Evolutionary conservation across 2,329 filamentous ascomycete genomes (phyloP), one percentile per base, ranked within the genome.

Genomic region (Colletotrichum lini): DNA sequence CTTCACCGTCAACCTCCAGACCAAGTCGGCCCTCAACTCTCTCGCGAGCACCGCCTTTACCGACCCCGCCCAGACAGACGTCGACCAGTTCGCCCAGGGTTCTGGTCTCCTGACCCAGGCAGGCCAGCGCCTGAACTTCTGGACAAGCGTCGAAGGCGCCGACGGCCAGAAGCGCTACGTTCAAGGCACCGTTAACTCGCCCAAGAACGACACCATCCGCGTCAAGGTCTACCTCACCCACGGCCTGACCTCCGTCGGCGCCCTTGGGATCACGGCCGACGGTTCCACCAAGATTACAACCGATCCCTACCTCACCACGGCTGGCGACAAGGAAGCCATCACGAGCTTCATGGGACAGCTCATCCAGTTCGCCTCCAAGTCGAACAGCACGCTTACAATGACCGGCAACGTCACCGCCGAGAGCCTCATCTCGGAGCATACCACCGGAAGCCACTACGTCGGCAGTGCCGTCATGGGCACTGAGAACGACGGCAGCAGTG

Each of bases 221-320:
- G 80, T 85, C 58, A 84, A 86, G 76, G 80, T 87, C 4, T 88
- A 87, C 79, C 81, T 89, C 16, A 87, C 83, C 23, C 85, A 87
- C 53, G 84, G 85, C 12, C 81, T 85, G 4, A 84, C 83, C 9
- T 87, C 87, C 50, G 80, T 83, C 62, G 84, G 86, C 42, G 76
- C 83, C n/a, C 79, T 87, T 18, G 78, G 79, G n/a, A 82, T 86
- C 45, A 82, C 81, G 35, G 76, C 80, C 23, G 75, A 79, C 0
- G 83, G 82, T 21, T 74, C 78, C 18, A 87, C 86, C 49, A 80
- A 84, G 72, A 83, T 85, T 45, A 80, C 79, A 13, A 79, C 80
- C 26, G 76, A 79, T 57, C 80, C 82, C 15, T 82, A 75, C 75
- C 77, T 72, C 3, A 72, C 79, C 67, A 84, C 77, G 1, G 68